phyloP scores from a whole-genome alignment of 2,329 filamentous ascomycete species.

The Herpomyces periplanetae region DNA sequence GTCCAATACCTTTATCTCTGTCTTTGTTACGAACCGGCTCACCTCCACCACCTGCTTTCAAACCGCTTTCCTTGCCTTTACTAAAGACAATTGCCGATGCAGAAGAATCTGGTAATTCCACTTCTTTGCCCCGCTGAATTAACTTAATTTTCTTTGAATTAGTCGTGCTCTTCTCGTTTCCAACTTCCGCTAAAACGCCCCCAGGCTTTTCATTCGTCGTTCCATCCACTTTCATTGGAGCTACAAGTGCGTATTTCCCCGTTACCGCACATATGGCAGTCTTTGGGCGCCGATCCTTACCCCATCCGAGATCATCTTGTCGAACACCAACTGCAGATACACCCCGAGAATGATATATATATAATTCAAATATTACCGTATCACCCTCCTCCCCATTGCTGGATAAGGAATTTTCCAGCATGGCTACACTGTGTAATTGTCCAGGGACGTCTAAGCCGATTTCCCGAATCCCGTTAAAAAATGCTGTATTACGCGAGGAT shows the following conservation, averaged over 20 bases:
- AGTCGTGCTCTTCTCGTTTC: constrained; percentile 1
- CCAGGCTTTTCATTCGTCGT: constrained; percentile 10
- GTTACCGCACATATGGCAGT: constrained; percentile 5
- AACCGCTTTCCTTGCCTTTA: no score
- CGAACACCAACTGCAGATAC: constrained; percentile 64
- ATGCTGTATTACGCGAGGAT: constrained; percentile 68
- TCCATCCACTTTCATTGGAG: constrained; percentile 8
- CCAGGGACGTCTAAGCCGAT: constrained; percentile 67
- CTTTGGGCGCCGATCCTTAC: constrained; percentile 21
- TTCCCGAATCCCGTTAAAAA: constrained; percentile 83
- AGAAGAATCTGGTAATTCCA: constrained; percentile 3
- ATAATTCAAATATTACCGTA: constrained; percentile 54
- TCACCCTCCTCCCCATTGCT: constrained; percentile 20
- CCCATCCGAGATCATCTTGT: constrained; percentile 67
- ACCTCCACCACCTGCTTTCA: no score
- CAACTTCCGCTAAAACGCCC: constrained; percentile 6
- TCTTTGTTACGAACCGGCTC: no score
- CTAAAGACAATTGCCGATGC: no score
- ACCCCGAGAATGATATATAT: constrained; percentile 86
- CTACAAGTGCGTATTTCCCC: constrained; percentile 11
- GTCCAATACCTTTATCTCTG: no score
- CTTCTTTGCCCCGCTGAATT: constrained; percentile 9
- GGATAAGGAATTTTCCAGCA: constrained; percentile 20
- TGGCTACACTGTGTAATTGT: constrained; percentile 52
- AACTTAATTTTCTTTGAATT: constrained; percentile 1